Percentiles rank a stretch among this genome's conserved stretches.
Conservation (phyloP, 441 rosid species). For the Manihot esculenta region DNA sequence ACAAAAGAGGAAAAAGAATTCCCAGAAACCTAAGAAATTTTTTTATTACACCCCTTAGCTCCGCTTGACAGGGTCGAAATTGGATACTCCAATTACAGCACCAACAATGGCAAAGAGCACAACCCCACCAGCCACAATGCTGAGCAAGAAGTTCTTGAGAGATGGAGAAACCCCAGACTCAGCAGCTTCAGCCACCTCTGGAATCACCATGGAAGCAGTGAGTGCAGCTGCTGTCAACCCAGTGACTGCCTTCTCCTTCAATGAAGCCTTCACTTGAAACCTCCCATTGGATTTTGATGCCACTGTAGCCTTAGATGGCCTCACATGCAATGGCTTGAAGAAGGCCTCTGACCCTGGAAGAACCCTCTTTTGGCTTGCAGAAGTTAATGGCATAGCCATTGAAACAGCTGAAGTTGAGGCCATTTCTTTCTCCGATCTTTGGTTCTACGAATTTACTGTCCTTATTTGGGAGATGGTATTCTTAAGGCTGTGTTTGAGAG, state of each 20-base stretch:
- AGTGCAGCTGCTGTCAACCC: conserved; percentile 72
- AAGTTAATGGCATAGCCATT: conserved; percentile 55
- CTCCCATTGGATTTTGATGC: conserved; percentile 28
- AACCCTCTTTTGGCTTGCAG: conserved; percentile 36
- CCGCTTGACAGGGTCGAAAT: conserved; percentile 89
- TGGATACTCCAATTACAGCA: conserved; percentile 70
- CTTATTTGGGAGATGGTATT: conserved; percentile 11
- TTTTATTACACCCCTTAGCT: conserved; percentile 30
- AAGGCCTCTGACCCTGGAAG: conserved; percentile 37
- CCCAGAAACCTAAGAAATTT: conserved; percentile 9
- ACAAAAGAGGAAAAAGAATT: conserved; percentile 22
- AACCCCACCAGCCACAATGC: conserved; percentile 75
- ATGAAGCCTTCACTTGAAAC: conserved; percentile 59
- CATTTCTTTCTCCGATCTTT: conserved; percentile 26
- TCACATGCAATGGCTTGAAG: conserved; percentile 53
- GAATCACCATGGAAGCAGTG: conserved; percentile 71
- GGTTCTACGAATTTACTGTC: conserved; percentile 18
- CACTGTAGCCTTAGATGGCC: conserved; percentile 35
- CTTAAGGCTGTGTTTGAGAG: conserved; percentile 16
- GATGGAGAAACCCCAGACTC: conserved; percentile 58
- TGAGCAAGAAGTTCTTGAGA: conserved; percentile 88
- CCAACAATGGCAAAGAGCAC: conserved; percentile 64
- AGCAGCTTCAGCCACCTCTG: conserved; percentile 78
- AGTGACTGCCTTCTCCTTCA: conserved; percentile 67
- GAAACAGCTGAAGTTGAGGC: conserved; percentile 72